These are phyloP conservation scores for Acer campestre DNA, from an alignment of 345 rosid species.

Conservation along the genomic window DNA sequence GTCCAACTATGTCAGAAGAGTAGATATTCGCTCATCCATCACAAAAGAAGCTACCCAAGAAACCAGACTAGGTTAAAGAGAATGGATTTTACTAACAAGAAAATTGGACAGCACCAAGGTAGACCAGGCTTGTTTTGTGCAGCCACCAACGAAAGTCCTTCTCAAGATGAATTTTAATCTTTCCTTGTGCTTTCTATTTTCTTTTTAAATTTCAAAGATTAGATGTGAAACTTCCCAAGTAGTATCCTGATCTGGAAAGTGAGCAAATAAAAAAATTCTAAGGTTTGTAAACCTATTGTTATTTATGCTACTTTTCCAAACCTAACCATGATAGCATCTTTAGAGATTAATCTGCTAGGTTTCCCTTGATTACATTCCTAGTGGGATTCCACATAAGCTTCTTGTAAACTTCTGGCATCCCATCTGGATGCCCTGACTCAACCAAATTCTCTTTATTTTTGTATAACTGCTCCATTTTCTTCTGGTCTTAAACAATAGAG, in stretches of 20 bases:
- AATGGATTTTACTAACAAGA: neutral
- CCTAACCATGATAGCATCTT: neutral
- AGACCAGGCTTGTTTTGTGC: neutral
- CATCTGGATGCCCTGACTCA: neutral
- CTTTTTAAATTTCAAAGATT: neutral
- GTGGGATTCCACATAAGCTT: neutral
- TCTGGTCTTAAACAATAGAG: neutral
- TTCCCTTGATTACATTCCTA: neutral
- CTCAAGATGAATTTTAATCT: neutral
- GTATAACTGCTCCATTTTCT: neutral
- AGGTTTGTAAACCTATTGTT: neutral
- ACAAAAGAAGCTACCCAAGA: constrained; percentile 3
- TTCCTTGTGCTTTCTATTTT: too few relatives aligned
- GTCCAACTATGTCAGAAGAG: neutral
- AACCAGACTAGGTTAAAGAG: neutral
- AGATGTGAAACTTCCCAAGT: neutral
- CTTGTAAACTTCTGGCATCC: neutral
- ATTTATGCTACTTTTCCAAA: neutral
- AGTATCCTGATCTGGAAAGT: neutral
- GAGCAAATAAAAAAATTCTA: neutral
- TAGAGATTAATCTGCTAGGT: neutral
- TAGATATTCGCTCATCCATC: neutral
- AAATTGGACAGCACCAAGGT: neutral
- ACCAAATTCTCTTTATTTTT: neutral
- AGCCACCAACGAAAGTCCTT: neutral